Evolutionary conservation across 108 stramenopile species (phyloP).

Genomic region (Ochromonas danica): DNA sequence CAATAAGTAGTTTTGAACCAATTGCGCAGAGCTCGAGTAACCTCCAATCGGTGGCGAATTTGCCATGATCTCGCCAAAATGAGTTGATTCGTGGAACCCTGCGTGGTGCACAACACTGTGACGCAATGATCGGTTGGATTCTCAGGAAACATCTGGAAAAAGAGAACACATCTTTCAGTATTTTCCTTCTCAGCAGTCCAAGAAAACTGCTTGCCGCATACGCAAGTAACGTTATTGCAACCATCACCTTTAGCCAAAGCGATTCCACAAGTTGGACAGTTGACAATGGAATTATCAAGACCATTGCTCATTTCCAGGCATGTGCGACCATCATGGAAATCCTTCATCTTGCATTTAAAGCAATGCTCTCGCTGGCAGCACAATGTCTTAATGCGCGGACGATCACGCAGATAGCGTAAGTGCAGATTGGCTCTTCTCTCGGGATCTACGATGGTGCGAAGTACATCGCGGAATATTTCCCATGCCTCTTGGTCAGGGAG

Average conservation of each 20-base stretch:
- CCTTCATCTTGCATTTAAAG: conserved; percentile 46
- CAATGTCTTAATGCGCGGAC: conserved; percentile 36
- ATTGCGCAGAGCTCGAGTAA: background rate
- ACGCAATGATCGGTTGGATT: background rate
- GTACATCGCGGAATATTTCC: background rate
- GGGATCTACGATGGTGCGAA: background rate
- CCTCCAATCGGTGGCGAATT: conserved; percentile 1
- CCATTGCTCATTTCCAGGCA: conserved; percentile 40
- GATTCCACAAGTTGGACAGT: conserved; percentile 45
- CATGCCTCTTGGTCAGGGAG: background rate
- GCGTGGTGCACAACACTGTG: background rate
- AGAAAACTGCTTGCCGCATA: conserved; percentile 41
- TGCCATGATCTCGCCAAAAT: conserved; percentile 5
- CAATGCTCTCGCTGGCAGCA: conserved; percentile 46
- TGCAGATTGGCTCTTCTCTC: conserved; percentile 35
- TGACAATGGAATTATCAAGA: conserved; percentile 22
- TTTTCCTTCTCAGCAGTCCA: conserved; percentile 31
- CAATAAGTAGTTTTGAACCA: conserved; percentile 12
- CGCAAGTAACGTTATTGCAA: conserved; percentile 48
- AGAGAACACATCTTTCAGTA: conserved; percentile 22
- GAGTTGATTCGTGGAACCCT: background rate
- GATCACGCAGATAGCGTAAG: conserved; percentile 48
- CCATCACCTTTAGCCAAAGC: conserved; percentile 48
- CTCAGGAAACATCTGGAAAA: background rate
- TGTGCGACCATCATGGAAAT: conserved; percentile 36